A percentile compares a stretch with the other conserved stretches of the same genome.
Conservation (phyloP, 2,329 filamentous ascomycete species). For the Fusarium anguioides region DNA sequence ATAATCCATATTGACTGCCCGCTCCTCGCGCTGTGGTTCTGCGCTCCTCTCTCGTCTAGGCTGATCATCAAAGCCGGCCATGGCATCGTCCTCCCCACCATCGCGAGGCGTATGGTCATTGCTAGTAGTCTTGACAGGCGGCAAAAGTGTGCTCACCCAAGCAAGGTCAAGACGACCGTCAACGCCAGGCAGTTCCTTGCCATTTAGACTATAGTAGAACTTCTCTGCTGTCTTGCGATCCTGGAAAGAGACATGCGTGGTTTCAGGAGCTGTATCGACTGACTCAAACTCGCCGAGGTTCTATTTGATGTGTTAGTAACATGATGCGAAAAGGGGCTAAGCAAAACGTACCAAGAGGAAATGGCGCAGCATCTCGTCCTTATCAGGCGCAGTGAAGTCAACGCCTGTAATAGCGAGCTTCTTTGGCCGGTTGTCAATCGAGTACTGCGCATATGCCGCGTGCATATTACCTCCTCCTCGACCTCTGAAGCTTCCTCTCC, state of each 20-base stretch:
- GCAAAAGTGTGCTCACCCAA: slow-evolving; percentile 63
- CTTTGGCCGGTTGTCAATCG: slow-evolving; percentile 80
- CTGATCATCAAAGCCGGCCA: slow-evolving; percentile 42
- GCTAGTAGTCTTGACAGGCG: slow-evolving; percentile 37
- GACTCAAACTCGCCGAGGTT: slow-evolving; percentile 71
- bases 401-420: slow-evolving; percentile 72
- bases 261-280: slow-evolving; percentile 60
- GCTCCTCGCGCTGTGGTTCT: slow-evolving; percentile 43
- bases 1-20: slow-evolving; percentile 62
- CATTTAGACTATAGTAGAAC: slow-evolving; percentile 69
- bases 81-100: slow-evolving; percentile 39
- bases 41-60: slow-evolving; percentile 18
- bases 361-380: slow-evolving; percentile 76
- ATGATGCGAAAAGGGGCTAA: neutral
- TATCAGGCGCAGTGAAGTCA: slow-evolving; percentile 69
- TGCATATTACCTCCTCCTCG: slow-evolving; percentile 60
- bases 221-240: slow-evolving; percentile 78
- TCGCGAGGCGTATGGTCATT: slow-evolving; percentile 10
- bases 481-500: slow-evolving; percentile 55
- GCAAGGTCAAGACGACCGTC: slow-evolving; percentile 71
- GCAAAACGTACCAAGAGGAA: slow-evolving; percentile 72
- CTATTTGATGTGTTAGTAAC: slow-evolving; percentile 49
- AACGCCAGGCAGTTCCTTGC: slow-evolving; percentile 69
- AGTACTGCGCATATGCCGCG: slow-evolving; percentile 70
- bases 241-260: slow-evolving; percentile 70